Conservation (phyloP, 108 stramenopile species). For the Skeletonema grethae region DNA sequence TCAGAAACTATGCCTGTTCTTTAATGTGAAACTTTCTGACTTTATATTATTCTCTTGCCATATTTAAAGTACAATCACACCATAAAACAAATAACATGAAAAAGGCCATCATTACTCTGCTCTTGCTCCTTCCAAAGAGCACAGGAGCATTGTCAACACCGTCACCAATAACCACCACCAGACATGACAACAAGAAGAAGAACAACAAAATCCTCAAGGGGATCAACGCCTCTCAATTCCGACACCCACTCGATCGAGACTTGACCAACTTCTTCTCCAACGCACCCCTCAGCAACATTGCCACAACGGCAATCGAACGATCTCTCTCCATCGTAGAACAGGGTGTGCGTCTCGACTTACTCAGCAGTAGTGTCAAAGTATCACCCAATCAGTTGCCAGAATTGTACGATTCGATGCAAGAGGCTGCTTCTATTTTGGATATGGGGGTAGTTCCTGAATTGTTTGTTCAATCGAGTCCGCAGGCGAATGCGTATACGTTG, state of each 20-base stretch:
- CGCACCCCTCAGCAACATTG: conserved; percentile 35
- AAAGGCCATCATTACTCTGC: neutral
- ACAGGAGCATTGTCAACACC: neutral
- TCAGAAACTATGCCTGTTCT: too few species aligned
- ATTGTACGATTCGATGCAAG: conserved; percentile 38
- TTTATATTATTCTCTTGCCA: too few species aligned
- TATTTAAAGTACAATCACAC: too few species aligned
- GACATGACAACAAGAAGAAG: neutral
- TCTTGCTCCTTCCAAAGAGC: neutral
- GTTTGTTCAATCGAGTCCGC: conserved; percentile 56
- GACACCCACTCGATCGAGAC: conserved; percentile 56
- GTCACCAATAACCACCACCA: neutral
- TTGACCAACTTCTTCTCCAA: conserved; percentile 44
- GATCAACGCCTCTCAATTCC: conserved; percentile 51
- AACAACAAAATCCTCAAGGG: conserved; percentile 21
- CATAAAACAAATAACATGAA: neutral
- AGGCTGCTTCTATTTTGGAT: conserved; percentile 45
- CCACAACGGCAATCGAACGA: conserved; percentile 29
- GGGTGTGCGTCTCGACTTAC: conserved; percentile 49
- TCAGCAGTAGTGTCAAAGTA: conserved; percentile 55
- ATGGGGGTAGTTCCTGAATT: conserved; percentile 49
- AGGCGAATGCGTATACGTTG: conserved; percentile 68
- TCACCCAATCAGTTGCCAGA: conserved; percentile 52
- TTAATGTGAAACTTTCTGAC: too few species aligned
- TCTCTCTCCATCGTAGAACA: conserved; percentile 56